Evolutionary conservation across 2,329 filamentous ascomycete genomes (phyloP).

Genomic region (Calonectria leucothoes): DNA sequence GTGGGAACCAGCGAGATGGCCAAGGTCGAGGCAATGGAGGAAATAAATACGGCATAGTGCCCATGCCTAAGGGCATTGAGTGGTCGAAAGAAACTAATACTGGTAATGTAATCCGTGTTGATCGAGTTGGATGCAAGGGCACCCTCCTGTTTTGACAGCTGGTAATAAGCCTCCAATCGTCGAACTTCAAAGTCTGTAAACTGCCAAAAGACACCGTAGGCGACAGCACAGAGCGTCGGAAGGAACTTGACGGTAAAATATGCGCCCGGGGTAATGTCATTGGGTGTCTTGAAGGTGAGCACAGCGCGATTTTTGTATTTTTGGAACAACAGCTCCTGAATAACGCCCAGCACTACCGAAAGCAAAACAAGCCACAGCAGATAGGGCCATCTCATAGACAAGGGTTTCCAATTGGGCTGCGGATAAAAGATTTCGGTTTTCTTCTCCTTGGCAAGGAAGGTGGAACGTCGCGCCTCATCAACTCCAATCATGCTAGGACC

Average conservation of each 20-base stretch:
- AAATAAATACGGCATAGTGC: constrained; percentile 77
- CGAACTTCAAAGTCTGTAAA: constrained; percentile 74
- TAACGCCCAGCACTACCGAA: constrained; percentile 63
- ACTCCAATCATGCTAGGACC: constrained; percentile 51
- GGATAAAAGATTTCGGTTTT: constrained; percentile 68
- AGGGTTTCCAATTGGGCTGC: constrained; percentile 74
- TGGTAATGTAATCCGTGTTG: constrained; percentile 80
- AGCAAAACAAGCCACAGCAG: constrained; percentile 64
- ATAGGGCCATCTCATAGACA: constrained; percentile 73
- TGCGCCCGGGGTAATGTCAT: constrained; percentile 60
- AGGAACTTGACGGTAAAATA: constrained; percentile 75
- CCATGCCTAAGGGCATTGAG: constrained; percentile 69
- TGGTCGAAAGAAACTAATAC: constrained; percentile 74
- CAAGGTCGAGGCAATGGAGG: constrained; percentile 72
- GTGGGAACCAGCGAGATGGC: constrained; percentile 78
- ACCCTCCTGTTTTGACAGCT: constrained; percentile 70
- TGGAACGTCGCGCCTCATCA: constrained; percentile 50
- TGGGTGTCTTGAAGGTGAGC: constrained; percentile 61
- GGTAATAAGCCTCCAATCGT: constrained; percentile 75
- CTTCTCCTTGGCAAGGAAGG: constrained; percentile 48
- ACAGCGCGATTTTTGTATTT: constrained; percentile 58
- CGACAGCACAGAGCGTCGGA: constrained; percentile 70
- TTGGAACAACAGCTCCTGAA: constrained; percentile 67
- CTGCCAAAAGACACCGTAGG: constrained; percentile 74
- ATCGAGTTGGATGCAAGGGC: constrained; percentile 74